phyloP scores from a whole-genome alignment of 2,329 filamentous ascomycete genomes.

The Tolypocladium sp. region DNA sequence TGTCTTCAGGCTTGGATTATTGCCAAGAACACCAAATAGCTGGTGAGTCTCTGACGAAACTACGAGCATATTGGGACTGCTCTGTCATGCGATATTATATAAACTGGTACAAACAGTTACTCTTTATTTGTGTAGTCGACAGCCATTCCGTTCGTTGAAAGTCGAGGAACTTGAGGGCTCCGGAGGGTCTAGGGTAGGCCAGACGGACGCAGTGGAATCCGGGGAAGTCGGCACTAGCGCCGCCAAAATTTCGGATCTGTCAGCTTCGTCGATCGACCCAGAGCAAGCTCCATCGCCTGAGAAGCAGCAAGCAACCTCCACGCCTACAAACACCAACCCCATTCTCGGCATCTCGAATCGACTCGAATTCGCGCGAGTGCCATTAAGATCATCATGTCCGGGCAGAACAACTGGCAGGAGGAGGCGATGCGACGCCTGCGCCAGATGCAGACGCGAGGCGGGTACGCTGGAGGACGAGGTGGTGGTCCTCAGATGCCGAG shows the following conservation, averaged over 20 bases:
- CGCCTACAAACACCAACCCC: background rate
- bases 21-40: too few relatives aligned
- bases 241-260: slow-evolving; percentile 1
- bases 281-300: background rate
- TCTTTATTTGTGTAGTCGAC: background rate
- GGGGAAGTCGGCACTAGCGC: background rate
- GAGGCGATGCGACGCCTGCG: slow-evolving; percentile 43
- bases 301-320: background rate
- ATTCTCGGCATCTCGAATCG: background rate
- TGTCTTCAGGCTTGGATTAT: too few relatives aligned
- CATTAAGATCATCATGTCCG: slow-evolving; percentile 16
- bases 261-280: slow-evolving; percentile 2
- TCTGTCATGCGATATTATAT: background rate
- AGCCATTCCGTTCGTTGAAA: background rate
- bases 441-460: slow-evolving; percentile 34
- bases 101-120: background rate
- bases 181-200: background rate
- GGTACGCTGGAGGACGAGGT: slow-evolving; percentile 31
- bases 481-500: slow-evolving; percentile 33
- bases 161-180: background rate
- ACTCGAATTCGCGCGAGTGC: background rate
- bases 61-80: background rate
- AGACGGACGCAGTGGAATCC: background rate
- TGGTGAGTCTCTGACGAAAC: background rate
- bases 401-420: slow-evolving; percentile 33